Conservation (phyloP, 164 flowering plant species). For the Macadamia integrifolia region DNA sequence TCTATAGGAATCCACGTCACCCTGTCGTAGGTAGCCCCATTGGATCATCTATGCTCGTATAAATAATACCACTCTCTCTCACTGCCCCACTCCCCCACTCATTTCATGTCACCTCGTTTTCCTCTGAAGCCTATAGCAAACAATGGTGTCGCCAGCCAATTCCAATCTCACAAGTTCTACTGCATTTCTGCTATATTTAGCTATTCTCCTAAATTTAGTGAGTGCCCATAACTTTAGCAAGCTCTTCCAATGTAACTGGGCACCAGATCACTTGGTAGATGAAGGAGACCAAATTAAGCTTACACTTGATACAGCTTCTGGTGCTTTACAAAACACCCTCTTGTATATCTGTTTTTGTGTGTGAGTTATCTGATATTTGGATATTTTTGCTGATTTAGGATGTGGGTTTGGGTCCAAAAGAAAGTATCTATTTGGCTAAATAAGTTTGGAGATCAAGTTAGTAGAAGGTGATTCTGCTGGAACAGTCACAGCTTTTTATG, state of each 20-base stretch:
- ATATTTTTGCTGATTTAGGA: conserved; percentile 10
- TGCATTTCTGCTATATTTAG: not conserved
- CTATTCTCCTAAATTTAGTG: not conserved
- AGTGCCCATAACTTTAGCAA: conserved; percentile 14
- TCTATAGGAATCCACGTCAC: too few relatives aligned
- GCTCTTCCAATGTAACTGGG: conserved; percentile 19
- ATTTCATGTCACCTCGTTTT: too few relatives aligned
- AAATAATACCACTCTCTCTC: too few relatives aligned
- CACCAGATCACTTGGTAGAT: conserved; percentile 20
- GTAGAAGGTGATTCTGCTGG: conserved; percentile 32
- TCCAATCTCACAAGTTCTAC: too few relatives aligned
- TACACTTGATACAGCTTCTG: conserved; percentile 15
- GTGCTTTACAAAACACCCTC: not conserved
- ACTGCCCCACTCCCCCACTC: too few relatives aligned
- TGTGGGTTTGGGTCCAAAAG: conserved; percentile 30
- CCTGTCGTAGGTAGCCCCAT: too few relatives aligned
- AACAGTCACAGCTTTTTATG: conserved; percentile 7
- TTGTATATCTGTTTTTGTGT: not conserved
- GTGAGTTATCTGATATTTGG: not conserved
- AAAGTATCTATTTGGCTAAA: conserved; percentile 27
- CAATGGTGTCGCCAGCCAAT: too few relatives aligned
- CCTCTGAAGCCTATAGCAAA: too few relatives aligned
- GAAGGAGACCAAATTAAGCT: conserved; percentile 9
- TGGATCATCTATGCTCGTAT: too few relatives aligned
- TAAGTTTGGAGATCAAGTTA: conserved; percentile 23